These are phyloP conservation scores for Penstemon eatonii DNA, from an alignment of 257 asterid genomes.

Conservation along the genomic window DNA sequence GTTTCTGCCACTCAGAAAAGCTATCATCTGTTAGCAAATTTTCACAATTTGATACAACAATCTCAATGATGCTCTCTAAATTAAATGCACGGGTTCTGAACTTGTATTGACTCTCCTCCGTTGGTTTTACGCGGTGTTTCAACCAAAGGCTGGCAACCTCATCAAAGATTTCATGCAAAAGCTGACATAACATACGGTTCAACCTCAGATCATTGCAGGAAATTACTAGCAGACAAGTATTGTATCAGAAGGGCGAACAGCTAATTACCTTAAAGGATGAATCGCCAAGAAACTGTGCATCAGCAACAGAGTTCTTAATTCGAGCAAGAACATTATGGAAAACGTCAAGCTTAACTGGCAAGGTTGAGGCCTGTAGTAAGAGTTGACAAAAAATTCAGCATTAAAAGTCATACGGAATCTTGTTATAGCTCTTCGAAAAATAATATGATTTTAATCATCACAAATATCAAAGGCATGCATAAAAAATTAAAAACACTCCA, in stretches of 20 bases:
- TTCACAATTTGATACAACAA: constrained; percentile 67
- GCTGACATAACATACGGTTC: constrained; percentile 39
- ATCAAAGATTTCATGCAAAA: constrained; percentile 62
- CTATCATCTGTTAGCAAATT: constrained; percentile 52
- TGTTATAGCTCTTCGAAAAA: constrained; percentile 1
- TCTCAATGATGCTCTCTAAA: constrained; percentile 67
- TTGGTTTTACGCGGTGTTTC: constrained; percentile 51
- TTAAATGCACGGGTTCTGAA: constrained; percentile 75
- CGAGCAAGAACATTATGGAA: constrained; percentile 64
- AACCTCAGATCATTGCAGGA: constrained; percentile 26
- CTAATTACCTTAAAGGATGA: constrained; percentile 53
- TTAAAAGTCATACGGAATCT: not conserved
- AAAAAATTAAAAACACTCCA: constrained; percentile 3
- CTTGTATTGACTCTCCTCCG: constrained; percentile 59
- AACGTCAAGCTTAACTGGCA: constrained; percentile 54
- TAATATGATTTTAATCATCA: not conserved
- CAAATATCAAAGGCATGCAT: not conserved
- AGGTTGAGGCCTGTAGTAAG: constrained; percentile 41
- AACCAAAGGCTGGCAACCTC: constrained; percentile 70
- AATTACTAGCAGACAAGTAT: constrained; percentile 13
- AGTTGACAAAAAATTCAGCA: constrained; percentile 18
- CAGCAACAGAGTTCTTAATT: constrained; percentile 54
- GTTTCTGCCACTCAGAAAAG: constrained; percentile 77
- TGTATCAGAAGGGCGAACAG: not conserved
- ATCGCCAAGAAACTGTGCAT: constrained; percentile 55